phyloP scores from a whole-genome alignment of 768 basidiomycete genomes.

The Russula earlei region DNA sequence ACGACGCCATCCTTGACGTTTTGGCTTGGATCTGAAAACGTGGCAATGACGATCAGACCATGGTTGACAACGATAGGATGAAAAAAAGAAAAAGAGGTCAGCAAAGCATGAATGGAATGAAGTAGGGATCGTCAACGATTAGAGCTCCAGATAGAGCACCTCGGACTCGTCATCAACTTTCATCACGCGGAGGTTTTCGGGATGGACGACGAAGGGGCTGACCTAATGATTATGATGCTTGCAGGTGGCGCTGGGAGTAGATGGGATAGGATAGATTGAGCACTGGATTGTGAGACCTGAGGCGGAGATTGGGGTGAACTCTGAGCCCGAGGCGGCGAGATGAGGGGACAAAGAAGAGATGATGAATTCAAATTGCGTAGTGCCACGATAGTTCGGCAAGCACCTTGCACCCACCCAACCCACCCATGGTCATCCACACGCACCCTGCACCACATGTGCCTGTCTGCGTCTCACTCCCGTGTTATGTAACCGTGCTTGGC shows the following conservation, averaged over 20 bases:
- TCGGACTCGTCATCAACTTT: slow-evolving; percentile 84
- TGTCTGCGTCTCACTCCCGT: background rate
- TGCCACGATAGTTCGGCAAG: background rate
- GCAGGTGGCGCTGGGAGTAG: too few species aligned
- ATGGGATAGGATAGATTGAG: too few species aligned
- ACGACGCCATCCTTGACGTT: slow-evolving; percentile 31
- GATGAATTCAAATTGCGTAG: background rate
- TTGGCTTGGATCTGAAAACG: background rate
- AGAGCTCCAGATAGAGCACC: slow-evolving; percentile 32
- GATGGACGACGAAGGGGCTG: background rate
- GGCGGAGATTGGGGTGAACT: background rate
- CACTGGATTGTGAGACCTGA: too few species aligned
- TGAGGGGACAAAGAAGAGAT: too few species aligned
- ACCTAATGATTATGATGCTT: slow-evolving; percentile 2
- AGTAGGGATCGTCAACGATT: slow-evolving; percentile 53
- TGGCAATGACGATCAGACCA: slow-evolving; percentile 16
- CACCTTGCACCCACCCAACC: too few species aligned
- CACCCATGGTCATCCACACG: too few species aligned
- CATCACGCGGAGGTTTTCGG: slow-evolving; percentile 21
- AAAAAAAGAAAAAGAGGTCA: slow-evolving; percentile 37
- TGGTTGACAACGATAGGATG: slow-evolving; percentile 7
- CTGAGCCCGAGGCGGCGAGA: background rate
- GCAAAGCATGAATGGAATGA: slow-evolving; percentile 88
- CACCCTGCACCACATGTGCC: too few species aligned
- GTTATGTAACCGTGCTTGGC: background rate